Conservation (phyloP, 257 asterid genomes). For the Nicotiana undulata region DNA sequence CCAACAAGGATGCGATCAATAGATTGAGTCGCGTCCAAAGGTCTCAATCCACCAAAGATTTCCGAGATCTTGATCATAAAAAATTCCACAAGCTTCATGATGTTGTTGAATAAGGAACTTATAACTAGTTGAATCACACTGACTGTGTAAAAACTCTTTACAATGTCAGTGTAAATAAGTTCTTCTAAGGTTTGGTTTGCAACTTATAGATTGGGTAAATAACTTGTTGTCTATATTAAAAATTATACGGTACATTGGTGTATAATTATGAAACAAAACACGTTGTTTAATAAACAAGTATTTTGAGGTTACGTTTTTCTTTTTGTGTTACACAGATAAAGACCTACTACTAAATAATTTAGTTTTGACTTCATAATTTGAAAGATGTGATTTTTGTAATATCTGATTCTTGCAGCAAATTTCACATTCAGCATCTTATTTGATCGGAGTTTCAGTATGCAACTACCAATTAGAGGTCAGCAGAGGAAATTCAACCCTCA, state of each 20-base stretch:
- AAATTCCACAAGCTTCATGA: conserved; percentile 25
- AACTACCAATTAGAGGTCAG: too few relatives aligned
- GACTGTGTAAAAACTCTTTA: not conserved
- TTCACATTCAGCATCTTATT: too few relatives aligned
- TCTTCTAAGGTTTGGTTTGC: not conserved
- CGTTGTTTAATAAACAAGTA: not conserved
- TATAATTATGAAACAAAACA: not conserved
- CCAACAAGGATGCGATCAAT: conserved; percentile 15
- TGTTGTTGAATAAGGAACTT: conserved; percentile 11
- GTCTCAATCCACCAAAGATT: conserved; percentile 49
- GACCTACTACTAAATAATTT: not conserved
- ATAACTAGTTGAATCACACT: too few relatives aligned
- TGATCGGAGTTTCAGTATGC: too few relatives aligned
- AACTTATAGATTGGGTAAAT: not conserved
- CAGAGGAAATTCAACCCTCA: too few relatives aligned
- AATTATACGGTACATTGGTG: not conserved
- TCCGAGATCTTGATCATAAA: conserved; percentile 25
- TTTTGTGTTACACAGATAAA: not conserved
- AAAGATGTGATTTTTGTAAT: not conserved
- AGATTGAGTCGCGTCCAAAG: conserved; percentile 37
- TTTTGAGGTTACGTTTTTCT: not conserved
- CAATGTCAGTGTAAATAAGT: not conserved
- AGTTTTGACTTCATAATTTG: not conserved
- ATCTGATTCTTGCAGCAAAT: not conserved
- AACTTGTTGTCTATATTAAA: not conserved